These are phyloP conservation scores for Stephanodiscus triporus DNA, from an alignment of 108 stramenopile species.

Conservation along the genomic window DNA sequence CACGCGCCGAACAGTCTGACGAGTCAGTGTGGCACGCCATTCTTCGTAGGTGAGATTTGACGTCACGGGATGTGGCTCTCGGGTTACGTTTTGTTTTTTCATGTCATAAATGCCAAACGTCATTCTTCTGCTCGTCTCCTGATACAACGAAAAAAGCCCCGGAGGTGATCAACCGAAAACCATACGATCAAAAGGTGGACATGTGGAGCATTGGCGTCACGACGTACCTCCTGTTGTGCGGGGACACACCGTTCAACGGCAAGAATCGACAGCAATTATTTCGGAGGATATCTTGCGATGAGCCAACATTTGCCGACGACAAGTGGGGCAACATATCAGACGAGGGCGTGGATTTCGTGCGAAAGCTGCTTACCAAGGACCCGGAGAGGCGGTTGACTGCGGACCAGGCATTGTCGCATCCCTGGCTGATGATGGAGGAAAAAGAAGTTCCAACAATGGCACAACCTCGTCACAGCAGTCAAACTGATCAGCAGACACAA, in stretches of 20 bases:
- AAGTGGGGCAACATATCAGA: conserved; percentile 79
- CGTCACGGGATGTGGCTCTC: neutral
- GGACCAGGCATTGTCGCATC: conserved; percentile 58
- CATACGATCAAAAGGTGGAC: conserved; percentile 85
- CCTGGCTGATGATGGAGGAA: conserved; percentile 60
- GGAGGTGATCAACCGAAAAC: conserved; percentile 76
- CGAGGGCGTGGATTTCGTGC: conserved; percentile 74
- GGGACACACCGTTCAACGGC: conserved; percentile 89
- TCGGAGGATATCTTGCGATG: conserved; percentile 61
- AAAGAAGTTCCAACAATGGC: neutral
- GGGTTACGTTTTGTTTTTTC: neutral
- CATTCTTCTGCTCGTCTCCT: neutral
- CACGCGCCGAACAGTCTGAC: conserved; percentile 78
- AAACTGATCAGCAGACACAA: neutral
- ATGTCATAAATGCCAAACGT: neutral
- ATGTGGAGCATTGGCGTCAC: conserved; percentile 91
- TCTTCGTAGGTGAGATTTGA: conserved; percentile 76
- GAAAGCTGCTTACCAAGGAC: conserved; percentile 60
- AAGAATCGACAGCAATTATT: conserved; percentile 71
- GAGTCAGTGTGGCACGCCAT: conserved; percentile 94
- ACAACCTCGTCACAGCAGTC: neutral
- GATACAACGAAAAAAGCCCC: conserved; percentile 46
- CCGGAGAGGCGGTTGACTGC: conserved; percentile 70
- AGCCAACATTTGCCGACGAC: conserved; percentile 64
- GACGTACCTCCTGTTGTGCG: conserved; percentile 79